Evolutionary conservation across 202 grass and related monocot species (phyloP), one percentile per base, ranked within the genome.

Genomic region (Schoenoplectus triqueter): DNA sequence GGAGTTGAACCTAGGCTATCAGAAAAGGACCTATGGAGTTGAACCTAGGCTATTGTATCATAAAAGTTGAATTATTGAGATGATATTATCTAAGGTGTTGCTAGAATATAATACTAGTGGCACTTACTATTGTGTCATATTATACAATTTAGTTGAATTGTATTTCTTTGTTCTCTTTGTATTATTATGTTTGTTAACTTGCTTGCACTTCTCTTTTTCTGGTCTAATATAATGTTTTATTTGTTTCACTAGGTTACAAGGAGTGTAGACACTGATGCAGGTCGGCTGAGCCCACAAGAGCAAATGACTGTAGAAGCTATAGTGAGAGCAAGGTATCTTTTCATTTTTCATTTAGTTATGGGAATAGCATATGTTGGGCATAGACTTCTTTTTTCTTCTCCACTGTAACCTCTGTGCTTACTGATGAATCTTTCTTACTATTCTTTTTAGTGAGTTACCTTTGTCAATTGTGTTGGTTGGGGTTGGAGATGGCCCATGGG

Each of bases 401-500:
- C 46, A 3, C 6, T 48, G 6, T 52, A 56, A 83, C 3, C 15
- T 22, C 0, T 47, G 0, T 20, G 1, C 31, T 82, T 14, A 85
- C 81, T 82, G 21, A 87, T 66, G 75, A 41, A 21, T 40, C 80
- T 80, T 13, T 57, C 82, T 80, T 87, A 64, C 88, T 65, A 62
- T 83, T 51, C 4, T 64, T 66, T 90, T 55, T 90, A 98, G 96
- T 84, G 88, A 95, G 73, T 76, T 95, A 62, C 96, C 96, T 11
- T 88, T 98, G 52, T 98, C 96, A 47, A 95, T 98, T 71, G 90
- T 98, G 21, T 82, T 98, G 42, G 96, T 98, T 40, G 96, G 96
- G 87, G 96, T 98, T 86, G 96, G 96, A 80, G 96, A 98, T 92
- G 96, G 96, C 44, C 96, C 96, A 48, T 98, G 96, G 96, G 96